phyloP scores from a whole-genome alignment of 2,329 filamentous ascomycete species.

The Trichoderma pleuroti region DNA sequence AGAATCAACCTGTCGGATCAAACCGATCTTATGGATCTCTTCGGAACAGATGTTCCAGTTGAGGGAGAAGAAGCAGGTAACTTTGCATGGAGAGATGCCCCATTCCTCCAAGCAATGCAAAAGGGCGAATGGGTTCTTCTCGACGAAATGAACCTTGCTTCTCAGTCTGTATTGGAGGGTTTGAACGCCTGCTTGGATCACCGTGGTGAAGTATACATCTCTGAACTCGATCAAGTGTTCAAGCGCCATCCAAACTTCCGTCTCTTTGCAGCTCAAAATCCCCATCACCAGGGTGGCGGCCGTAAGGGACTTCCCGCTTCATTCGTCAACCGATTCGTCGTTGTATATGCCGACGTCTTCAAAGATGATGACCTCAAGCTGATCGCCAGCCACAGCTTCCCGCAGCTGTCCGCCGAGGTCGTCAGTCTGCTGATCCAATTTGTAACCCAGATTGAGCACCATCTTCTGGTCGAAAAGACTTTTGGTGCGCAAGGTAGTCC shows the following conservation, averaged over 20 bases:
- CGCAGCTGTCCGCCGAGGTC: slow-evolving; percentile 54
- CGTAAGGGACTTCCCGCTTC: slow-evolving; percentile 91
- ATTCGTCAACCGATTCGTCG: slow-evolving; percentile 96
- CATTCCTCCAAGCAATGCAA: slow-evolving; percentile 95
- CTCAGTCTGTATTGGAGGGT: slow-evolving; percentile 92
- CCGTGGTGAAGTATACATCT: slow-evolving; percentile 90
- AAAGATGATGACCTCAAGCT: slow-evolving; percentile 72
- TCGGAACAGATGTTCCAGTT: slow-evolving; percentile 92
- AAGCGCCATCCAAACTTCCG: slow-evolving; percentile 83
- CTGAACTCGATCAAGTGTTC: slow-evolving; percentile 92
- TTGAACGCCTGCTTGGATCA: slow-evolving; percentile 96
- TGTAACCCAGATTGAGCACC: slow-evolving; percentile 72
- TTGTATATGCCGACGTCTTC: slow-evolving; percentile 94
- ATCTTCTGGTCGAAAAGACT: slow-evolving; percentile 57
- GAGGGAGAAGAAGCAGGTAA: slow-evolving; percentile 88
- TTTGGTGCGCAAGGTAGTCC: slow-evolving; percentile 68
- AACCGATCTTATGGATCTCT: slow-evolving; percentile 95
- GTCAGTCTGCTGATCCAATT: slow-evolving; percentile 71
- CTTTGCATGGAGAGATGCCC: slow-evolving; percentile 93
- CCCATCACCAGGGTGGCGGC: slow-evolving; percentile 93
- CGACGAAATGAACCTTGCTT: slow-evolving; percentile 98
- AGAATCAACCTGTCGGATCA: slow-evolving; percentile 97
- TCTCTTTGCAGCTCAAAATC: slow-evolving; percentile 97
- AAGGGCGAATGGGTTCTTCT: slow-evolving; percentile 93
- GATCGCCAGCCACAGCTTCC: slow-evolving; percentile 78